These are phyloP conservation scores for Rhizophagus clarus DNA, from an alignment of 192 early-diverging fungal genomes.

Conservation along the genomic window DNA sequence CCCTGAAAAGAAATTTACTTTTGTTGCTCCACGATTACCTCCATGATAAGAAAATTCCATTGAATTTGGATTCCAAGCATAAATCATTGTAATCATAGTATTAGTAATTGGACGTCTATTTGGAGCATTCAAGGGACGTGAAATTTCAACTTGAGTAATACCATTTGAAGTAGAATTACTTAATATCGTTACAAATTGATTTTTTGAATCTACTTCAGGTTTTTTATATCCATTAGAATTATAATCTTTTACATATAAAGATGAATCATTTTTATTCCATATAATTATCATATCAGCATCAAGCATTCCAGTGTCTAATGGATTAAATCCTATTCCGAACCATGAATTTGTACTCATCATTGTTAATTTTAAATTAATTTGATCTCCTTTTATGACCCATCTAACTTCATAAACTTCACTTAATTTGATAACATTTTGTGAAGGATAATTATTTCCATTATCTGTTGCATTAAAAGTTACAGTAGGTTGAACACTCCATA, in stretches of 20 bases:
- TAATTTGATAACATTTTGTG: background rate
- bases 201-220: background rate
- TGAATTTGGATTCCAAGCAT: background rate
- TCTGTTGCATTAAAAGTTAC: background rate
- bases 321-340: constrained; percentile 11
- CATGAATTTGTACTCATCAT: background rate
- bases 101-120: background rate
- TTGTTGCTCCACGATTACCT: constrained; percentile 2
- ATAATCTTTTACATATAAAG: background rate
- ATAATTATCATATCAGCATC: constrained; percentile 11
- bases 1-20: constrained; percentile 18
- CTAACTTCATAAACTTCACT: background rate
- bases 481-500: constrained; percentile 7
- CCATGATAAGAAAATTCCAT: constrained; percentile 2
- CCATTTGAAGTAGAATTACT: background rate
- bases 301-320: constrained; percentile 3
- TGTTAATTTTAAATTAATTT: background rate
- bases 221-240: background rate
- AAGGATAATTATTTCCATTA: background rate
- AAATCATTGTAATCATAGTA: background rate
- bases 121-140: background rate
- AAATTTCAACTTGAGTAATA: constrained; percentile 5
- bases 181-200: background rate
- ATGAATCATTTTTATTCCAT: background rate
- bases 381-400: background rate